Conservation (phyloP, 805 yeast genomes). For the Ogataea dorogensis region DNA sequence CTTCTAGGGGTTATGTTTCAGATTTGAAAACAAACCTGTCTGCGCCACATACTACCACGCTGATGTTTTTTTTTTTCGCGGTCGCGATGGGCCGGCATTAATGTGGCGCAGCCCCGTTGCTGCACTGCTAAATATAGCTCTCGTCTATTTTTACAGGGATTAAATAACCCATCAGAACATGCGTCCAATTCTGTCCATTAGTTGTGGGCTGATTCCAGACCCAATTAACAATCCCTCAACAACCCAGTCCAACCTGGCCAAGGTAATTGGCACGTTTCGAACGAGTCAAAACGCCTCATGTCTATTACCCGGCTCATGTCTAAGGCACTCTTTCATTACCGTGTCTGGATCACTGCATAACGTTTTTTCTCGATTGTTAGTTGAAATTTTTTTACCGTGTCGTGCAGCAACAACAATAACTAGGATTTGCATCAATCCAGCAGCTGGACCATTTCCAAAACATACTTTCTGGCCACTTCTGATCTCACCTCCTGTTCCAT, state of each 20-base stretch:
- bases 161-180: background rate
- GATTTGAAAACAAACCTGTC: conserved; percentile 6
- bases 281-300: too few species aligned
- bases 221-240: too few species aligned
- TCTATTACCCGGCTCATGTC: conserved; percentile 3
- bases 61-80: conserved; percentile 7
- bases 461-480: conserved; percentile 10
- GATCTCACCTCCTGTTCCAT: conserved; percentile 9
- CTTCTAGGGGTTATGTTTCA: conserved; percentile 5
- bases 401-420: conserved; percentile 6
- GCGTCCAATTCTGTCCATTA: background rate
- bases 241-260: too few species aligned
- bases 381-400: conserved; percentile 6
- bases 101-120: conserved; percentile 4
- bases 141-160: background rate
- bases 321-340: conserved; percentile 1
- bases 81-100: too few species aligned
- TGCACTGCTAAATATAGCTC: conserved; percentile 1
- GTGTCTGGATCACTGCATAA: conserved; percentile 5
- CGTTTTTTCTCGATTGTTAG: conserved; percentile 2
- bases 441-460: too few species aligned
- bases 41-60: conserved; percentile 10
- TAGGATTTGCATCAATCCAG: background rate
- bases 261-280: too few species aligned
- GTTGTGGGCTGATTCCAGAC: background rate